These are phyloP conservation scores for Leishmania lainsoni DNA, from an alignment of 208 protist genomes.

Conservation along the genomic window DNA sequence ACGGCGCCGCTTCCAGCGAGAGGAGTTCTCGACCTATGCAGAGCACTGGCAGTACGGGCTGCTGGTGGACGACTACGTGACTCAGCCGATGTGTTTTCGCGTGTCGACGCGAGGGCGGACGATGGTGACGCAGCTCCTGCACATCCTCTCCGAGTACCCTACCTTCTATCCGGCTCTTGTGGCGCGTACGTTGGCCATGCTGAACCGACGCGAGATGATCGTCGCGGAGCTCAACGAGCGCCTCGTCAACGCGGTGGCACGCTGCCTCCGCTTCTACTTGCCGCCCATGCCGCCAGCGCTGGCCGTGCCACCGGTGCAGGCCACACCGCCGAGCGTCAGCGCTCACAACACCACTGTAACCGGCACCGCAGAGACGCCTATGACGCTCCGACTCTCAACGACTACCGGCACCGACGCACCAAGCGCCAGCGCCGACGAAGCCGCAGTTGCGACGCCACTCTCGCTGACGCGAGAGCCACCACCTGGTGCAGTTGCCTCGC, in stretches of 20 bases:
- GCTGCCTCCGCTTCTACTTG: slow-evolving; percentile 57
- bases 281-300: slow-evolving; percentile 27
- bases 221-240: slow-evolving; percentile 58
- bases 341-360: neutral
- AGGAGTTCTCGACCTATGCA: slow-evolving; percentile 52
- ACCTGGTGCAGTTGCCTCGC: neutral
- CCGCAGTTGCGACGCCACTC: neutral
- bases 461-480: neutral
- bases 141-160: slow-evolving; percentile 58
- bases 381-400: neutral
- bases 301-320: slow-evolving; percentile 5
- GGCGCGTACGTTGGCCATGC: slow-evolving; percentile 56
- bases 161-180: slow-evolving; percentile 69
- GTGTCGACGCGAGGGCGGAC: slow-evolving; percentile 34
- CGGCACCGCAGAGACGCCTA: neutral
- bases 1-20: slow-evolving; percentile 59
- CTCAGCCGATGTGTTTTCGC: slow-evolving; percentile 48
- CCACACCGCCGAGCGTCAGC: neutral
- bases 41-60: slow-evolving; percentile 83
- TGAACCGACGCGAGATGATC: slow-evolving; percentile 45
- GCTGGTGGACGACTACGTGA: slow-evolving; percentile 76
- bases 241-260: slow-evolving; percentile 49
- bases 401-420: neutral
- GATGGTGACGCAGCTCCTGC: slow-evolving; percentile 68
- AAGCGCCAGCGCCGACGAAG: too few relatives aligned